These are phyloP conservation scores for Fraxinus ornus DNA, from an alignment of 305 asterid species.

Conservation along the genomic window DNA sequence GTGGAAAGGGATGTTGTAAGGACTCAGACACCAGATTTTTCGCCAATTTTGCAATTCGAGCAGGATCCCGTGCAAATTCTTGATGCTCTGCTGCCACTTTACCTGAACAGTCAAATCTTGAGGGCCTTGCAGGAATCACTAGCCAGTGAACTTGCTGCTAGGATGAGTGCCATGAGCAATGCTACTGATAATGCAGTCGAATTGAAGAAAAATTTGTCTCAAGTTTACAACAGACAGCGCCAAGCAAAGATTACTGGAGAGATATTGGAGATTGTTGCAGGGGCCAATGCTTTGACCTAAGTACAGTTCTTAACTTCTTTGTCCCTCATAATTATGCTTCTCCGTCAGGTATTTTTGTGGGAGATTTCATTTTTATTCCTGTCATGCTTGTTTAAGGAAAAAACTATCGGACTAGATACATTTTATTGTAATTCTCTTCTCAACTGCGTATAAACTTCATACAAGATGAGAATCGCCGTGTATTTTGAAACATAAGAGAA, in stretches of 20 bases:
- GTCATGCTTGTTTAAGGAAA: slow-evolving; percentile 24
- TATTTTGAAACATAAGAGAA: slow-evolving; percentile 31
- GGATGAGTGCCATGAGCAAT: slow-evolving; percentile 92
- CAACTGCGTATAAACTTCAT: slow-evolving; percentile 36
- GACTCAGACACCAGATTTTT: slow-evolving; percentile 61
- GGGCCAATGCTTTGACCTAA: slow-evolving; percentile 63
- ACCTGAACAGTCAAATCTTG: slow-evolving; percentile 87
- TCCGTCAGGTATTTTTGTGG: slow-evolving; percentile 35
- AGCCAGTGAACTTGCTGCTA: slow-evolving; percentile 90
- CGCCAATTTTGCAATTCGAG: slow-evolving; percentile 88
- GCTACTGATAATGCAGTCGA: slow-evolving; percentile 84
- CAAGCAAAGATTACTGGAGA: slow-evolving; percentile 96
- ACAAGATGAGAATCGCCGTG: slow-evolving; percentile 41
- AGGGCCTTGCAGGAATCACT: slow-evolving; percentile 88
- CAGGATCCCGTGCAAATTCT: slow-evolving; percentile 95
- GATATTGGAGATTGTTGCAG: slow-evolving; percentile 90
- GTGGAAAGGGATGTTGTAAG: slow-evolving; percentile 75
- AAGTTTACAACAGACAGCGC: slow-evolving; percentile 73
- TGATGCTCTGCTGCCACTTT: slow-evolving; percentile 87
- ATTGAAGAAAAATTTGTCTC: slow-evolving; percentile 62
- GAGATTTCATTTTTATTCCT: slow-evolving; percentile 23
- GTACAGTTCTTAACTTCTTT: neutral
- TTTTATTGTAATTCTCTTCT: slow-evolving; percentile 29
- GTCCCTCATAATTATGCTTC: slow-evolving; percentile 28
- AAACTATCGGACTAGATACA: slow-evolving; percentile 26